phyloP scores from a whole-genome alignment of 75 land plant genomes.

The Cupressus sempervirens region DNA sequence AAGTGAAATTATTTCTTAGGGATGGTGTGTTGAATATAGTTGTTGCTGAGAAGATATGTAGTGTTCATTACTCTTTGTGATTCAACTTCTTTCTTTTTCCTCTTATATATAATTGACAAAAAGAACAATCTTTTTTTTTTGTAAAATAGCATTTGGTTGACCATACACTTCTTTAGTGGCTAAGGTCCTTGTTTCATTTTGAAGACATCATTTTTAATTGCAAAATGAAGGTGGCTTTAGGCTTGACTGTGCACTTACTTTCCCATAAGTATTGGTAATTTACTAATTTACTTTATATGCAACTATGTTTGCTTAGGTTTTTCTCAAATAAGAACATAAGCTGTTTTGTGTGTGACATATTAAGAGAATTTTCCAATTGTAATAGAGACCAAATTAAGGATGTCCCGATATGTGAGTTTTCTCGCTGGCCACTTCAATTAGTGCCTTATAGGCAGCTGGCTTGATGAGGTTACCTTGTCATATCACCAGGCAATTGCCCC shows the following conservation, averaged over 20 bases:
- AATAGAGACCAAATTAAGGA: too few species aligned
- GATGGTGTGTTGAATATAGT: background rate
- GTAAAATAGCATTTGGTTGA: background rate
- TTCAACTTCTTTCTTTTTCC: background rate
- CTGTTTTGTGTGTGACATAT: background rate
- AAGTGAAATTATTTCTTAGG: background rate
- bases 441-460: too few species aligned
- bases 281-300: background rate
- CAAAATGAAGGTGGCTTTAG: background rate
- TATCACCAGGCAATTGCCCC: background rate
- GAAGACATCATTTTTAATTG: background rate
- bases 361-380: too few species aligned
- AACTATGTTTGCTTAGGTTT: background rate
- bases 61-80: background rate
- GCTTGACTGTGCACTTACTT: background rate
- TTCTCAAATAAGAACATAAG: background rate
- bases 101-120: background rate
- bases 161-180: background rate
- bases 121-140: background rate
- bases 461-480: too few species aligned
- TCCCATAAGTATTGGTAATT: background rate
- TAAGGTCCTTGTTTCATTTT: background rate
- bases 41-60: background rate
- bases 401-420: too few species aligned
- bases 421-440: too few species aligned